A percentile compares a stretch with the other conserved stretches of the same genome.
Conservation (phyloP, 2,329 filamentous ascomycete species). For the Metarhizium humberi region DNA sequence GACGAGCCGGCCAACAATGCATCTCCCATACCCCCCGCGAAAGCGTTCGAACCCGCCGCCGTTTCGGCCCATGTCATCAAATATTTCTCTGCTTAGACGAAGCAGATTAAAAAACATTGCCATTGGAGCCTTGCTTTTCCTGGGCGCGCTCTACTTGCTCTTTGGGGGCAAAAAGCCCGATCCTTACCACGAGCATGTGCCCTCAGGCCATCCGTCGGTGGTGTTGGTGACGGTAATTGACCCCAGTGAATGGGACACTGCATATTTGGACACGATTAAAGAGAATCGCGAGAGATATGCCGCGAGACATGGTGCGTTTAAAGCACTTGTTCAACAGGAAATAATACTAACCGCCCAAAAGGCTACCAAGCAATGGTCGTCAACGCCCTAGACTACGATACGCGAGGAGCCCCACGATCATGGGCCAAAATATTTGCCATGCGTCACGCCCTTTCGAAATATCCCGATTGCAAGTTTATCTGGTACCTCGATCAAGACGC, state of each 20-base stretch:
- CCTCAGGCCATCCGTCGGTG: slow-evolving; percentile 48
- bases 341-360: slow-evolving; percentile 23
- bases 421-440: slow-evolving; percentile 79
- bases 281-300: slow-evolving; percentile 83
- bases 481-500: slow-evolving; percentile 83
- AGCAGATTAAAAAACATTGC: slow-evolving; percentile 53
- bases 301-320: slow-evolving; percentile 63
- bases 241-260: slow-evolving; percentile 49
- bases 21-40: slow-evolving; percentile 81
- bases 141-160: slow-evolving; percentile 54
- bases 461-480: slow-evolving; percentile 68
- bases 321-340: background rate
- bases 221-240: slow-evolving; percentile 86
- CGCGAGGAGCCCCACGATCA: slow-evolving; percentile 47
- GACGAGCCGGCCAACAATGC: slow-evolving; percentile 47
- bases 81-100: slow-evolving; percentile 44
- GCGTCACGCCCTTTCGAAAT: slow-evolving; percentile 76
- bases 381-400: slow-evolving; percentile 65
- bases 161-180: slow-evolving; percentile 24
- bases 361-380: slow-evolving; percentile 83
- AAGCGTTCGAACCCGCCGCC: slow-evolving; percentile 71
- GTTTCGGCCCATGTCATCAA: slow-evolving; percentile 53
- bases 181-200: slow-evolving; percentile 26
- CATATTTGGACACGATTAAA: slow-evolving; percentile 64
- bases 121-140: slow-evolving; percentile 41